Base-by-base conservation (phyloP, 176 grass and related monocot genomes). In the Musa itinerans region DNA sequence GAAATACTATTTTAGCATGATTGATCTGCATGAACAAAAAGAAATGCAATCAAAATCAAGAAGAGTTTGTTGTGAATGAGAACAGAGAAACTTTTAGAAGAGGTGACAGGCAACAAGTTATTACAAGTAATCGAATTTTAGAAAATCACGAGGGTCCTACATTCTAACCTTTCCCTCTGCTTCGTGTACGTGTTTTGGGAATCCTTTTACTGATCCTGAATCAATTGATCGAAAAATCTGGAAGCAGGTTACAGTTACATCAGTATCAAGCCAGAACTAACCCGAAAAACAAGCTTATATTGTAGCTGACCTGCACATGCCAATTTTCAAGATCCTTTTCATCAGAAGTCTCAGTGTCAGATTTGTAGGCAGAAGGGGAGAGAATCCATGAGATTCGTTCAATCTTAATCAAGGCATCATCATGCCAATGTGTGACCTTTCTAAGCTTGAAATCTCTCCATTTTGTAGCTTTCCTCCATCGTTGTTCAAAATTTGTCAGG, bases 161-260 rank as follows among this genome's bases (percentile, higher is more conserved):
- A 55, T 6, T n/a, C 63, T 62, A 70, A 98, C 95, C 94, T 87
- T 89, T 52, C 86, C 81, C 79, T 87, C 88, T 12, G 82, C 86
- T 74, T 86, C 82, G 63, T 93, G 78, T 78, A 90, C 88, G 84
- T 89, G 73, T 80, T 91, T 88, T 29, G 95, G 95, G 69, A 93
- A 88, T 56, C 90, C 95, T 78, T 82, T 98, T 48, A 93, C 76
- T 29, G 90, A 93, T 78, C 95, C 90, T 62, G 88, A 98, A 87
- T 98, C 95, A 81, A 98, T 93, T 14, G 95, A 98, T 27, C 90
- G 75, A 66, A 98, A 98, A 81, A 93, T 74, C 94, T 98, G 75
- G 43, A 74, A 80, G 69, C 17, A 68, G 17, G 1, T 17, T 12
- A 57, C 12, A 14, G 16, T 43, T n/a, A 34, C 43, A 52, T 53